A percentile compares a stretch with the other conserved stretches of the same genome.
These are phyloP conservation scores for Babesia ovata DNA, from an alignment of 169 alveolate genomes.

Conservation along the genomic window DNA sequence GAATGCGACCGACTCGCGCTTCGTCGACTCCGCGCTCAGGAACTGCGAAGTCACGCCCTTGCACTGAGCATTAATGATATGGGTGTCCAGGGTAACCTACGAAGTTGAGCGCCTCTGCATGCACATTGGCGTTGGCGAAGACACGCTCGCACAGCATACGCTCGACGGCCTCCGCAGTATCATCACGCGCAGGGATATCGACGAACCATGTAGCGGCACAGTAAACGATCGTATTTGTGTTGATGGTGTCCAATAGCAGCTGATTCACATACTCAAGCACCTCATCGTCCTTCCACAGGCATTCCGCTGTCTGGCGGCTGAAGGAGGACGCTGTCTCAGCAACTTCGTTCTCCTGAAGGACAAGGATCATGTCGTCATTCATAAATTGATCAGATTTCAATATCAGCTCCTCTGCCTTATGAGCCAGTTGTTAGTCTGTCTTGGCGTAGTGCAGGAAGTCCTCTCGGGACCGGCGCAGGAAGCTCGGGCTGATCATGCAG, in stretches of 20 bases:
- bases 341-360: conserved; percentile 15
- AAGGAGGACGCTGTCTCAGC: neutral
- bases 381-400: too few species aligned
- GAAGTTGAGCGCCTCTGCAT: too few species aligned
- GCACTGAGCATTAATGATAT: too few species aligned
- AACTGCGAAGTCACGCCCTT: too few species aligned
- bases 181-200: conserved; percentile 32
- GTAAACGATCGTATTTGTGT: conserved; percentile 44
- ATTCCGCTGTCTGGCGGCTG: neutral
- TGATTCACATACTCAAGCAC: conserved; percentile 38
- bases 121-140: too few species aligned
- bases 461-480: neutral
- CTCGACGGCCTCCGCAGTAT: conserved; percentile 25
- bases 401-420: conserved; percentile 9
- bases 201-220: conserved; percentile 58
- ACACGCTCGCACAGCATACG: too few species aligned
- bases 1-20: too few species aligned
- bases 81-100: too few species aligned
- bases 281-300: conserved; percentile 38
- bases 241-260: conserved; percentile 36
- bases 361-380: neutral
- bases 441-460: too few species aligned
- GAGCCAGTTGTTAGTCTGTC: neutral
- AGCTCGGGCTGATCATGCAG: conserved; percentile 24
- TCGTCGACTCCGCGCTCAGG: too few species aligned